These are phyloP conservation scores for Sisymbrium irio DNA, from an alignment of 345 rosid species.

Conservation along the genomic window DNA sequence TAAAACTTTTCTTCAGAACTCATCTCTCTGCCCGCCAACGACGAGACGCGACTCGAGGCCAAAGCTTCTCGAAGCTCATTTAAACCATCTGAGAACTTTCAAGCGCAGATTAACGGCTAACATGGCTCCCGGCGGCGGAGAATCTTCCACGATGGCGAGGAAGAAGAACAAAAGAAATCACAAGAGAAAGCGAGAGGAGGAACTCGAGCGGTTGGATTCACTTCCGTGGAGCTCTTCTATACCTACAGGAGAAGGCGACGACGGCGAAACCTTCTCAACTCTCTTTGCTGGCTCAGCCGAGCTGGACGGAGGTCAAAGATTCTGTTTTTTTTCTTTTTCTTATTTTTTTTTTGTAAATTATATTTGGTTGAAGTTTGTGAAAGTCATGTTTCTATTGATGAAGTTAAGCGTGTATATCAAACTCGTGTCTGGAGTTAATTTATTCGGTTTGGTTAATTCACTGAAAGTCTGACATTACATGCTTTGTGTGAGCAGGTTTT, in stretches of 20 bases:
- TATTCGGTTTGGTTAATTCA: not conserved
- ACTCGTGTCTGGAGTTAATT: not conserved
- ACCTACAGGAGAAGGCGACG: slow-evolving; percentile 41
- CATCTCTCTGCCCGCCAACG: not conserved
- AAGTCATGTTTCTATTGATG: not conserved
- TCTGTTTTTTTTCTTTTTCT: not conserved
- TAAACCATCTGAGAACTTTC: not conserved
- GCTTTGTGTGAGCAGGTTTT: slow-evolving; percentile 49
- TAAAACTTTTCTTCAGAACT: not conserved
- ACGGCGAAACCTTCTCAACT: slow-evolving; percentile 45
- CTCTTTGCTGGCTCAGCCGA: slow-evolving; percentile 57
- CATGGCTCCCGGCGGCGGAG: not conserved
- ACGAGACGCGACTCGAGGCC: not conserved
- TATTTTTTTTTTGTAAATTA: not conserved
- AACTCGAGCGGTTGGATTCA: slow-evolving; percentile 46
- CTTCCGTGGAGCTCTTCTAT: slow-evolving; percentile 59
- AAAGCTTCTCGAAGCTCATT: not conserved
- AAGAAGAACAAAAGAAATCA: slow-evolving; percentile 40
- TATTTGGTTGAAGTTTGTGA: not conserved
- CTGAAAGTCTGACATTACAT: slow-evolving; percentile 3
- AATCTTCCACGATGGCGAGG: slow-evolving; percentile 17
- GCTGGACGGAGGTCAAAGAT: slow-evolving; percentile 67
- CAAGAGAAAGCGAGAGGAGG: slow-evolving; percentile 37
- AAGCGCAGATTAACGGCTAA: not conserved
- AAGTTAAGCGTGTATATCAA: not conserved